Percentiles rank a stretch among this genome's conserved stretches.
These are phyloP conservation scores for Gynostemma pentaphyllum DNA, from an alignment of 306 rosid genomes.

Conservation along the genomic window DNA sequence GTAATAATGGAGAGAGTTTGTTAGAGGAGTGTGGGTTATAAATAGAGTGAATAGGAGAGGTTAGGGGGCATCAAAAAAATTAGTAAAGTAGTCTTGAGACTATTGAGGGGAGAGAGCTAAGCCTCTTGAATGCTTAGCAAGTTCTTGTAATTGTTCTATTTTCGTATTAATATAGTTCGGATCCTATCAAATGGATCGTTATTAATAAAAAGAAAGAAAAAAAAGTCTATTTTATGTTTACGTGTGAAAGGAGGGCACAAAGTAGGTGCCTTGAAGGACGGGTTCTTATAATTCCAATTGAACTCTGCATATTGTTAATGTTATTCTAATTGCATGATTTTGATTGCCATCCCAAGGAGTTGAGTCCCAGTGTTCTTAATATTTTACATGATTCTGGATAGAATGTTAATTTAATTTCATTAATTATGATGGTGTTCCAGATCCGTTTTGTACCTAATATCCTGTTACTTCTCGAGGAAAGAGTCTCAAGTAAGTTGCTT, in stretches of 20 bases:
- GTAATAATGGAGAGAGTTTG: too few relatives aligned
- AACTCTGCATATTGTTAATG: constrained; percentile 13
- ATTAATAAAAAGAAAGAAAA: too few relatives aligned
- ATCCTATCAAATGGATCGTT: too few relatives aligned
- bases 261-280: neutral
- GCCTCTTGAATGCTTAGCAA: too few relatives aligned
- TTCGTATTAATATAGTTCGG: too few relatives aligned
- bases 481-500: constrained; percentile 63
- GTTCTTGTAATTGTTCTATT: too few relatives aligned
- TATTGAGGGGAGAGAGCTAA: too few relatives aligned
- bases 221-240: too few relatives aligned
- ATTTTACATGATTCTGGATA: neutral
- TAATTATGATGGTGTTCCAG: constrained; percentile 40
- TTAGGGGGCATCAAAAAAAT: too few relatives aligned
- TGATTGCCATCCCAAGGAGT: constrained; percentile 6
- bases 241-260: neutral
- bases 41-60: too few relatives aligned
- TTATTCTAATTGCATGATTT: constrained; percentile 15
- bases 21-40: too few relatives aligned
- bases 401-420: constrained; percentile 14
- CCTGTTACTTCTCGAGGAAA: constrained; percentile 69
- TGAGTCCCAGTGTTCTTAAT: neutral
- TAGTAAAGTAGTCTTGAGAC: too few relatives aligned
- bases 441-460: constrained; percentile 61
- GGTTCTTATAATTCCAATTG: neutral